Conservation (phyloP, 192 early-diverging fungal genomes). For the Haplosporangium gracile region DNA sequence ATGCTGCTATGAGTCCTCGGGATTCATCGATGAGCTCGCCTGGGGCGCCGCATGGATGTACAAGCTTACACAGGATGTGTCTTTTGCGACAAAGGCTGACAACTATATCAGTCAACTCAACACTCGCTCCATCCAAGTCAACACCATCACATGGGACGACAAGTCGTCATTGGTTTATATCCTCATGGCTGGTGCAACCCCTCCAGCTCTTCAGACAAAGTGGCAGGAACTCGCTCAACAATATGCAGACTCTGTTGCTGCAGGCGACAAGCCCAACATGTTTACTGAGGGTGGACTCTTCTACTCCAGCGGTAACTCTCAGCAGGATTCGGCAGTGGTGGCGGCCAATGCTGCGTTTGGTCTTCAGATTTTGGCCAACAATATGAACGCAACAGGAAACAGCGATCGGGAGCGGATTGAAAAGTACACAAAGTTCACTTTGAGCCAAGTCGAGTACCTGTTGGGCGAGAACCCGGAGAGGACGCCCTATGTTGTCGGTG, state of each 20-base stretch:
- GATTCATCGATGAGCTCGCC: constrained; percentile 62
- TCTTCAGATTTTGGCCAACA: constrained; percentile 48
- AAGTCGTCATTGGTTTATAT: constrained; percentile 62
- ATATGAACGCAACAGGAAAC: constrained; percentile 27
- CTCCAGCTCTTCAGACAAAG: constrained; percentile 30
- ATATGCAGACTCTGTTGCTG: constrained; percentile 52
- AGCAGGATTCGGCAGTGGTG: constrained; percentile 41
- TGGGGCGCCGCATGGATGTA: constrained; percentile 72
- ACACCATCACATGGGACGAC: constrained; percentile 67
- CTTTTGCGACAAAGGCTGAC: constrained; percentile 61
- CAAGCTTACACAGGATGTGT: constrained; percentile 58
- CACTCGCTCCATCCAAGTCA: constrained; percentile 10
- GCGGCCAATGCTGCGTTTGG: constrained; percentile 55
- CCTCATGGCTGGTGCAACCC: constrained; percentile 57
- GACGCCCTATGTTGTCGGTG: constrained; percentile 69
- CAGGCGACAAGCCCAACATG: constrained; percentile 20
- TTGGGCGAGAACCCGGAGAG: constrained; percentile 67
- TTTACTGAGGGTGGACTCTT: constrained; percentile 64
- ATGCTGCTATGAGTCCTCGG: constrained; percentile 59
- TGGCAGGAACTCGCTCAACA: constrained; percentile 54
- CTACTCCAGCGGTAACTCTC: constrained; percentile 45
- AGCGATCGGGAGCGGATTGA: constrained; percentile 18
- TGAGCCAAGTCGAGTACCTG: constrained; percentile 64
- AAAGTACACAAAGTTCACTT: constrained; percentile 41
- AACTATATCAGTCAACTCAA: constrained; percentile 62